Evolutionary conservation across 192 early-diverging fungal genomes (phyloP).

Genomic region (Entomortierella beljakovae): DNA sequence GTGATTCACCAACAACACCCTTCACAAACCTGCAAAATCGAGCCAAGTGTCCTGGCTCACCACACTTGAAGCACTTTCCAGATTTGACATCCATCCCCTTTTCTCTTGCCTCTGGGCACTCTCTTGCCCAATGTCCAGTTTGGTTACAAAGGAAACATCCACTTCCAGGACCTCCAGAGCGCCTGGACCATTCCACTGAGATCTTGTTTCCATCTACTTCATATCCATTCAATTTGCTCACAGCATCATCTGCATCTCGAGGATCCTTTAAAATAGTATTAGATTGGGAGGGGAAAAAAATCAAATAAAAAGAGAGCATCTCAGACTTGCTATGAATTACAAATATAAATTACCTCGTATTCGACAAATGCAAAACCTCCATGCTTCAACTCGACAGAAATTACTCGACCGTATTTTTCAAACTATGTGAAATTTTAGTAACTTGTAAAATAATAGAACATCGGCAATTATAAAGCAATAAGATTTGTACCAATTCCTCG

Average conservation of each 20-base stretch:
- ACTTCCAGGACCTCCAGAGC: constrained; percentile 62
- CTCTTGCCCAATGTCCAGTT: constrained; percentile 65
- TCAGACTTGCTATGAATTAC: too few relatives aligned
- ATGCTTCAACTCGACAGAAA: constrained; percentile 63
- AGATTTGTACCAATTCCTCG: constrained; percentile 57
- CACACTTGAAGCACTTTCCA: constrained; percentile 66
- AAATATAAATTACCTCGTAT: too few relatives aligned
- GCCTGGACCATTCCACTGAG: constrained; percentile 61
- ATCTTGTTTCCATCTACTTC: constrained; percentile 62
- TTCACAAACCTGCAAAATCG: constrained; percentile 56
- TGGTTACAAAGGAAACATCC: constrained; percentile 65
- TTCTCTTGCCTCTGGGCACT: constrained; percentile 64
- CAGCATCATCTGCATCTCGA: constrained; percentile 66
- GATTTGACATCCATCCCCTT: constrained; percentile 67
- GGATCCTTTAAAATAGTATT: constrained; percentile 57
- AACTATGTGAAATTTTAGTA: constrained; percentile 56
- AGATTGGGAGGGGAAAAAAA: too few relatives aligned
- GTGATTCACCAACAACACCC: too few relatives aligned
- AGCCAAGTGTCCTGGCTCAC: constrained; percentile 62
- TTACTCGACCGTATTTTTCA: constrained; percentile 61
- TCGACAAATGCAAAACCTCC: constrained; percentile 67
- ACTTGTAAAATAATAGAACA: too few relatives aligned
- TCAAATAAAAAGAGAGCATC: too few relatives aligned
- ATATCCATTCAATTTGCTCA: constrained; percentile 63
- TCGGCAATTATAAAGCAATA: neutral